Conservation (phyloP, 495 filamentous ascomycete species). For the Podospora pseudoanserina region DNA sequence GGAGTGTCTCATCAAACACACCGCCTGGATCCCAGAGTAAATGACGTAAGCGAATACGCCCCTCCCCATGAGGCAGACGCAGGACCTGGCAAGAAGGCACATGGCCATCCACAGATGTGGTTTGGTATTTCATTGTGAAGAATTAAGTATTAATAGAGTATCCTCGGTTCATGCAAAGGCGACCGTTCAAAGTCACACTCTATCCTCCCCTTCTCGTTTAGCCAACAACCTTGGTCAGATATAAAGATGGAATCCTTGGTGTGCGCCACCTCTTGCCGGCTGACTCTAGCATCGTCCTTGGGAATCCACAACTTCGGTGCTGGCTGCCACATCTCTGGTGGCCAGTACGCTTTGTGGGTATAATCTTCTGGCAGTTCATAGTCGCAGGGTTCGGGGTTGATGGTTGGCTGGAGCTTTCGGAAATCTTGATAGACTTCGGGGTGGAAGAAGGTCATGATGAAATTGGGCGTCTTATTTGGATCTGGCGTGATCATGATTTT, state of each 20-base stretch:
- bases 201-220: conserved; percentile 53
- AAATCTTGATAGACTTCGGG: conserved; percentile 67
- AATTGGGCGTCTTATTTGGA: conserved; percentile 26
- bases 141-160: conserved; percentile 31
- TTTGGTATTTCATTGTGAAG: too few species aligned
- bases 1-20: too few species aligned
- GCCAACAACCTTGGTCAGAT: conserved; percentile 60
- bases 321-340: conserved; percentile 60
- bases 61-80: too few species aligned
- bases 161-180: conserved; percentile 30
- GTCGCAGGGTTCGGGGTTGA: conserved; percentile 36
- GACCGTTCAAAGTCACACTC: conserved; percentile 28
- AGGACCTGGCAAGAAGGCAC: too few species aligned
- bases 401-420: conserved; percentile 54
- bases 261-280: conserved; percentile 58
- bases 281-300: conserved; percentile 61
- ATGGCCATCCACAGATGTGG: too few species aligned
- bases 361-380: conserved; percentile 54
- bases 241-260: conserved; percentile 51
- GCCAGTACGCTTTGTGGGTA: conserved; percentile 56
- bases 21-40: too few species aligned
- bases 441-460: conserved; percentile 57
- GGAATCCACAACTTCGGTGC: conserved; percentile 69
- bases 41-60: too few species aligned
- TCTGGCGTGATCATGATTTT: conserved; percentile 26